Base-by-base conservation (phyloP, 306 rosid species). In the Senna siamea region DNA sequence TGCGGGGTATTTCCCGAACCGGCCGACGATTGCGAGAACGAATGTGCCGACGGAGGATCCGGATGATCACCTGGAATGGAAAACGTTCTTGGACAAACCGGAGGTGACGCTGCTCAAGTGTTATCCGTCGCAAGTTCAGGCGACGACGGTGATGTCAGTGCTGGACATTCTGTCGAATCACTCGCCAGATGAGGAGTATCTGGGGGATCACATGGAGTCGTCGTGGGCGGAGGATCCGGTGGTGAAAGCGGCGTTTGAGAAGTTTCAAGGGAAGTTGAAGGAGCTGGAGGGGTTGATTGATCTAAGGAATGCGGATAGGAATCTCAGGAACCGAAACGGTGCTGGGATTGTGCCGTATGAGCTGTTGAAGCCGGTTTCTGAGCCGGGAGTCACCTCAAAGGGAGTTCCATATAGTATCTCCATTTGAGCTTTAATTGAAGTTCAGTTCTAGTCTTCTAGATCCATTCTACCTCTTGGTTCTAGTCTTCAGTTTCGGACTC, bases 351-450 rank as follows among this genome's bases (percentile, higher is more conserved):
- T 80, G 32, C 83, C 89, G 0, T 86, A 86, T 59, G 83, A 82
- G 78, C 87, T 86, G 55, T 75, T 93, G 76, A 91, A 91, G 77
- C 97, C 98, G 0, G 6, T 76, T 30, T 93, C 98, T 0, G 84
- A 75, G 2, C 57, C 90, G 2, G 97, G 96, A 4, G 93, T 88
- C 0, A 91, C 98, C 0, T 87, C 79, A 8, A 74, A 63, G 75
- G 98, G 97, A 3, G 98, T 94, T 78, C 98, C 98, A 0, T 82
- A 82, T 53, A 94, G 98, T 61, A 85, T 94, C 55, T 93, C 97
- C 22, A 93, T 91, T 72, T 93, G 79, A 83, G 17, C 37, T n/a
- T n/a, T n/a, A n/a, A 26, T 26, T 26, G 30, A 26, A n/a, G n/a
- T n/a, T n/a, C n/a, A n/a, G n/a, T n/a, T n/a, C n/a, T n/a, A n/a